Conservation (phyloP, 441 rosid species). For the Syzygium syzygioides region DNA sequence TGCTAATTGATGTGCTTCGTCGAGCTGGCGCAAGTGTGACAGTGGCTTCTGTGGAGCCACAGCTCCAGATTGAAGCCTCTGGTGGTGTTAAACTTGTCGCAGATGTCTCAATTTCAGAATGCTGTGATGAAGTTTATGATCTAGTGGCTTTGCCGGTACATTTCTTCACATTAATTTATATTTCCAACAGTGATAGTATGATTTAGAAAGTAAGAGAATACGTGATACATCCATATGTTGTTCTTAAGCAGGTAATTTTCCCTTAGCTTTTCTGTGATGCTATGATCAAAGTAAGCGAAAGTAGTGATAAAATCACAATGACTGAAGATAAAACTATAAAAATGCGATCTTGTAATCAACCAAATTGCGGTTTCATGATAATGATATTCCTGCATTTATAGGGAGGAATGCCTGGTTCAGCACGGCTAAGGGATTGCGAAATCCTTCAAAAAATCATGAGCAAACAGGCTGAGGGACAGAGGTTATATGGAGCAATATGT, state of each 20-base stretch:
- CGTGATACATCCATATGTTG: neutral
- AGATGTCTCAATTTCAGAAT: conserved; percentile 60
- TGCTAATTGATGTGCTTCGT: conserved; percentile 65
- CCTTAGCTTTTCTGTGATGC: neutral
- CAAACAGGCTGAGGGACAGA: conserved; percentile 69
- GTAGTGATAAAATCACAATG: neutral
- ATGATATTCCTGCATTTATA: conserved; percentile 9
- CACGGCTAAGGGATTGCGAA: conserved; percentile 70
- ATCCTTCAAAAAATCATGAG: conserved; percentile 53
- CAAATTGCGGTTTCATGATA: neutral
- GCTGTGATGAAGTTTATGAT: conserved; percentile 60
- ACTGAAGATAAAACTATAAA: neutral
- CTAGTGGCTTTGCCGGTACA: conserved; percentile 90
- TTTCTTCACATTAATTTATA: conserved; percentile 3
- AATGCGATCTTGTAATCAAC: neutral
- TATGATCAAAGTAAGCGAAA: neutral
- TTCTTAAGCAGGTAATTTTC: neutral
- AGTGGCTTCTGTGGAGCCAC: conserved; percentile 84
- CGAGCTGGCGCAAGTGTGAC: conserved; percentile 90
- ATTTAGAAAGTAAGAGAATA: neutral
- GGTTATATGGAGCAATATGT: conserved; percentile 84
- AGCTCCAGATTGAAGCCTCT: conserved; percentile 75
- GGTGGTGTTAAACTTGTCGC: conserved; percentile 72
- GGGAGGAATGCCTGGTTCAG: conserved; percentile 99
- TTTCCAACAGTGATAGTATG: neutral